These are phyloP conservation scores for Blumeriella jaapii DNA, from an alignment of 2,329 filamentous ascomycete genomes.

Conservation along the genomic window DNA sequence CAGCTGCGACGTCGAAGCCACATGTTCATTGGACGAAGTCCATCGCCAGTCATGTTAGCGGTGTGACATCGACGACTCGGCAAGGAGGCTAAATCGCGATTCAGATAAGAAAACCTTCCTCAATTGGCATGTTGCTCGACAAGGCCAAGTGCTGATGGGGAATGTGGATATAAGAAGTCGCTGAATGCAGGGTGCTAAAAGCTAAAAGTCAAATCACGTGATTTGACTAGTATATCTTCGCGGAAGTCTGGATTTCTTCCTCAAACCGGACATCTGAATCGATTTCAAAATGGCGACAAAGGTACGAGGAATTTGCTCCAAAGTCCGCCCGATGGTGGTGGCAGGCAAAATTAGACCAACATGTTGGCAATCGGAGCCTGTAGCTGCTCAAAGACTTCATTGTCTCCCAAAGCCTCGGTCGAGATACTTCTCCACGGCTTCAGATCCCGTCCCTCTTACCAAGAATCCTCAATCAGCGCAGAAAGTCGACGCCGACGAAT, in stretches of 20 bases:
- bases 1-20: no score
- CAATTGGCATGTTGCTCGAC: no score
- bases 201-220: neutral
- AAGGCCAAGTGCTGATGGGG: no score
- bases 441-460: slow-evolving; percentile 1
- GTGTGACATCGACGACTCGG: no score
- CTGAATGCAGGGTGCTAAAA: no score
- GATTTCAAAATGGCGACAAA: slow-evolving; percentile 1
- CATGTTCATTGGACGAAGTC: no score
- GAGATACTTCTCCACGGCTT: slow-evolving; percentile 2
- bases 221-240: neutral
- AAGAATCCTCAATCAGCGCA: slow-evolving; percentile 5
- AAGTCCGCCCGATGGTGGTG: slow-evolving; percentile 1
- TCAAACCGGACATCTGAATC: neutral
- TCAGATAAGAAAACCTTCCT: no score
- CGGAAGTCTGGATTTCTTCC: neutral
- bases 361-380: neutral
- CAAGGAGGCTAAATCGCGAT: no score
- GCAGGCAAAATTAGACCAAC: neutral
- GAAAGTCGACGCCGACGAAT: slow-evolving; percentile 36
- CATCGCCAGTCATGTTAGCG: no score
- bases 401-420: neutral
- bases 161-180: no score
- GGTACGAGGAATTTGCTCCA: slow-evolving; percentile 3
- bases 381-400: neutral